Percentiles rank a stretch among this genome's conserved stretches.
These are phyloP conservation scores for Licmophora abbreviata DNA, from an alignment of 108 stramenopile species.

Conservation along the genomic window DNA sequence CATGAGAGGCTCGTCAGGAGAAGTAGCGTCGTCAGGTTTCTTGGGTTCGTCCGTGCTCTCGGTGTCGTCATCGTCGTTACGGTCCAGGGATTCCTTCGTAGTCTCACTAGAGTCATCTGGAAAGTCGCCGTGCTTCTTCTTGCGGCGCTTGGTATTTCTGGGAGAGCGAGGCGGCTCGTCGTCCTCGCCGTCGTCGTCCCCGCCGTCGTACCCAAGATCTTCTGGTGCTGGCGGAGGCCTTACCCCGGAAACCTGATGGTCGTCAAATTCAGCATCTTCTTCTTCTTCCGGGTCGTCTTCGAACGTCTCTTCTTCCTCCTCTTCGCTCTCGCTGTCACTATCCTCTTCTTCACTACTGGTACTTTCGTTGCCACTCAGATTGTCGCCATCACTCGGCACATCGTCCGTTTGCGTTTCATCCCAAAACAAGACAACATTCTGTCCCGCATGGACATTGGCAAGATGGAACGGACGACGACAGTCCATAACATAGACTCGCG, in stretches of 20 bases:
- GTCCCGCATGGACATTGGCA: conserved; percentile 62
- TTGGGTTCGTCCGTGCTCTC: conserved; percentile 19
- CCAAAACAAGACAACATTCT: conserved; percentile 59
- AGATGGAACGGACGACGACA: conserved; percentile 71
- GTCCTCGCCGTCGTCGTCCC: conserved; percentile 17
- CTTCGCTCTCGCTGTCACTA: conserved; percentile 13
- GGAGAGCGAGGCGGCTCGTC: conserved; percentile 2
- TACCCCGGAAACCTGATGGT: too few species aligned
- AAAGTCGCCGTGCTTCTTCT: conserved; percentile 2
- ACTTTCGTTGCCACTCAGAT: conserved; percentile 61
- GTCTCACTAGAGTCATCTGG: conserved; percentile 9
- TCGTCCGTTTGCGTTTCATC: conserved; percentile 47
- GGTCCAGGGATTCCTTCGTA: conserved; percentile 6
- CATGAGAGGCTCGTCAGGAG: conserved; percentile 3
- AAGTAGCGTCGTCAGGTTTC: conserved; percentile 14
- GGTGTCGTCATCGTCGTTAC: conserved; percentile 24
- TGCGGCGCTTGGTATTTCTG: conserved; percentile 1
- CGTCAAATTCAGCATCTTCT: conserved; percentile 21
- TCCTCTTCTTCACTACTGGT: conserved; percentile 24
- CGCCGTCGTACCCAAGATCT: conserved; percentile 29
- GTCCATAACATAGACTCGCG: conserved; percentile 64
- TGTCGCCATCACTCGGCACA: conserved; percentile 71
- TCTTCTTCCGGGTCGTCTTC: conserved; percentile 32
- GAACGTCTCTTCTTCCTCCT: conserved; percentile 28
- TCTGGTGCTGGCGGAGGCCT: conserved; percentile 20